Percentiles rank a stretch among this genome's conserved stretches.
phyloP scores from a whole-genome alignment of 2,329 filamentous ascomycete genomes.

The Didymellaceae sp. region DNA sequence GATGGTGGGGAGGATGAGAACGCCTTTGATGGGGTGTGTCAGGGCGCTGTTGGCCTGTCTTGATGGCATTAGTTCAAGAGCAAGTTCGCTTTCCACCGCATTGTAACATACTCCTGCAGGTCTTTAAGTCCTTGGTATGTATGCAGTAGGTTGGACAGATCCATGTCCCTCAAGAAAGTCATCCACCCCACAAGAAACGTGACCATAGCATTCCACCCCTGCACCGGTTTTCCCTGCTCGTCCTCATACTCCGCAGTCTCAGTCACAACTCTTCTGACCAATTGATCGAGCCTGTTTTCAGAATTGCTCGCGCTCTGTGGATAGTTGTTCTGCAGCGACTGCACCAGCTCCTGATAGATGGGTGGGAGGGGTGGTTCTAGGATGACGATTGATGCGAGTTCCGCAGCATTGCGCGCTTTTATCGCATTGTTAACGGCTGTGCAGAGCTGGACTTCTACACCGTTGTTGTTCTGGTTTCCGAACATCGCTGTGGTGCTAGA shows the following conservation, averaged over 20 bases:
- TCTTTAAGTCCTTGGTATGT: slow-evolving; percentile 77
- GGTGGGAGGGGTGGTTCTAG: slow-evolving; percentile 39
- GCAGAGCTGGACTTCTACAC: slow-evolving; percentile 37
- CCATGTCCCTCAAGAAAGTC: slow-evolving; percentile 78
- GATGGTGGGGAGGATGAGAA: slow-evolving; percentile 81
- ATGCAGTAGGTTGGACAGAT: slow-evolving; percentile 75
- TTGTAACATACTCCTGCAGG: slow-evolving; percentile 70
- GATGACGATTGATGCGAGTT: slow-evolving; percentile 38
- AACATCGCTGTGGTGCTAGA: slow-evolving; percentile 28
- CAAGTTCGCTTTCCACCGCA: not conserved
- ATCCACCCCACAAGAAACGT: slow-evolving; percentile 84
- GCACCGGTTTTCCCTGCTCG: slow-evolving; percentile 60
- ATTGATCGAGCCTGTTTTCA: slow-evolving; percentile 32
- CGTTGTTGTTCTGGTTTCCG: slow-evolving; percentile 27
- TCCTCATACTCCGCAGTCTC: slow-evolving; percentile 59
- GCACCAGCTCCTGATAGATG: slow-evolving; percentile 39
- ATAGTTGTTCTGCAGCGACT: slow-evolving; percentile 32
- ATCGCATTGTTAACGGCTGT: slow-evolving; percentile 39
- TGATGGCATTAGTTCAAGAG: slow-evolving; percentile 16
- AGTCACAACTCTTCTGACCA: slow-evolving; percentile 49
- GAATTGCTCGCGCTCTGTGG: slow-evolving; percentile 26
- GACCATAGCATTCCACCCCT: slow-evolving; percentile 77
- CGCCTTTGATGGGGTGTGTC: slow-evolving; percentile 77
- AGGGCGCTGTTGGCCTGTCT: slow-evolving; percentile 83
- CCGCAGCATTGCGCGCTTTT: slow-evolving; percentile 26